Conservation (phyloP, 495 filamentous ascomycete species). For the Aspergillus hancockii region DNA sequence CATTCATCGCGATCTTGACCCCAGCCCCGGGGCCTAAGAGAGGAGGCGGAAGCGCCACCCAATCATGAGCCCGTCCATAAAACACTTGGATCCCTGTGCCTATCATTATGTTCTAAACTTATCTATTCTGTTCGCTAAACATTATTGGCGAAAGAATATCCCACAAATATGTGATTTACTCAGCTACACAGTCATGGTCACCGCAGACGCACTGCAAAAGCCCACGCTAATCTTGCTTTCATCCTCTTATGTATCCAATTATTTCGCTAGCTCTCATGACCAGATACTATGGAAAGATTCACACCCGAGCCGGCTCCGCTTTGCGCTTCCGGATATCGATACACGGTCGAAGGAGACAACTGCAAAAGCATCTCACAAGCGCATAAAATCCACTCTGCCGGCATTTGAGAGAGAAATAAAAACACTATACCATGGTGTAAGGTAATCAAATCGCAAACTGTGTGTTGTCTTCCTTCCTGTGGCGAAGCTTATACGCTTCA, state of each 20-base stretch:
- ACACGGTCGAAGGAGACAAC: background rate
- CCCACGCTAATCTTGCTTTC: background rate
- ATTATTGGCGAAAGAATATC: no score
- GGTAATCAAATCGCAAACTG: background rate
- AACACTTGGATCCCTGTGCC: no score
- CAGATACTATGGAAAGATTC: background rate
- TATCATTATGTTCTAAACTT: no score
- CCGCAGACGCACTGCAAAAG: background rate
- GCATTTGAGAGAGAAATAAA: background rate
- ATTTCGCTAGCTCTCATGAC: background rate
- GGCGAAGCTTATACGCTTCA: background rate
- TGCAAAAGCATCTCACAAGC: constrained; percentile 1
- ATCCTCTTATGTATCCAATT: background rate
- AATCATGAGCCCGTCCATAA: no score
- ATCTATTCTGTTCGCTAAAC: no score
- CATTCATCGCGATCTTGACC: background rate
- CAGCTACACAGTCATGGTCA: background rate
- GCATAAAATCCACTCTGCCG: constrained; percentile 1
- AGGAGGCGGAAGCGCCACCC: background rate
- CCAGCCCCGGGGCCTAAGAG: background rate
- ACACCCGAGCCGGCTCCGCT: background rate
- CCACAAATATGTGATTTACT: no score
- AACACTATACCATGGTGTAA: background rate
- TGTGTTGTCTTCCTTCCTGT: background rate
- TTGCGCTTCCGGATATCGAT: background rate